phyloP scores from a whole-genome alignment of 768 basidiomycete genomes.

The Trametes gibbosa region DNA sequence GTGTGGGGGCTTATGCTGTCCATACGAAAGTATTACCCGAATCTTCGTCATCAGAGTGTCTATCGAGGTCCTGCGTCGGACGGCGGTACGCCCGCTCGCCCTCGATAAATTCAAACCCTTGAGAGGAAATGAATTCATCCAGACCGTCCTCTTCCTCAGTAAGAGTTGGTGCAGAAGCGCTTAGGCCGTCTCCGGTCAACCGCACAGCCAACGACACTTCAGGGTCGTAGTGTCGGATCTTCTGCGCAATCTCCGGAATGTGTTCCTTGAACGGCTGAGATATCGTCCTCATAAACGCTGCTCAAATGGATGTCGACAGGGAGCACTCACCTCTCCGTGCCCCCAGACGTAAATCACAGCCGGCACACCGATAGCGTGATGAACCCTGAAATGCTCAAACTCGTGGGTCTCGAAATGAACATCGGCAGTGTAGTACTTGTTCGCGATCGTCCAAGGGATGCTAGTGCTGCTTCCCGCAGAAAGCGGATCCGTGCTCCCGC shows the following conservation, averaged over 20 bases:
- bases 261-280: conserved; percentile 24
- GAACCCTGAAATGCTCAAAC: conserved; percentile 41
- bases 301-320: not conserved
- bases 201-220: conserved; percentile 74
- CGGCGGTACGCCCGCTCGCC: conserved; percentile 32
- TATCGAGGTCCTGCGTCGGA: conserved; percentile 19
- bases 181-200: conserved; percentile 33
- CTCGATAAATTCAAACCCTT: conserved; percentile 79
- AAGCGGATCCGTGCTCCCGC: conserved; percentile 1
- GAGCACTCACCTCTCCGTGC: conserved; percentile 55
- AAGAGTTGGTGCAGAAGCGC: not conserved
- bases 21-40: conserved; percentile 18
- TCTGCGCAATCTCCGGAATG: conserved; percentile 46
- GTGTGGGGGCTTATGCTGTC: not conserved
- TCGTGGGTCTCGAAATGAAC: conserved; percentile 64
- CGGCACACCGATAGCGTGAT: conserved; percentile 49
- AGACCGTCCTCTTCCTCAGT: conserved; percentile 50
- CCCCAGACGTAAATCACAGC: conserved; percentile 75
- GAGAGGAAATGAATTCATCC: conserved; percentile 63
- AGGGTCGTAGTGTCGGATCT: conserved; percentile 51
- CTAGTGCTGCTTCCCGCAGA: conserved; percentile 11
- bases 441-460: conserved; percentile 73
- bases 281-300: conserved; percentile 43
- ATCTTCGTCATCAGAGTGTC: conserved; percentile 22
- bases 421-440: conserved; percentile 79